These are phyloP conservation scores for Myxozyma kluyveri DNA, from an alignment of 805 yeast species.

Conservation along the genomic window DNA sequence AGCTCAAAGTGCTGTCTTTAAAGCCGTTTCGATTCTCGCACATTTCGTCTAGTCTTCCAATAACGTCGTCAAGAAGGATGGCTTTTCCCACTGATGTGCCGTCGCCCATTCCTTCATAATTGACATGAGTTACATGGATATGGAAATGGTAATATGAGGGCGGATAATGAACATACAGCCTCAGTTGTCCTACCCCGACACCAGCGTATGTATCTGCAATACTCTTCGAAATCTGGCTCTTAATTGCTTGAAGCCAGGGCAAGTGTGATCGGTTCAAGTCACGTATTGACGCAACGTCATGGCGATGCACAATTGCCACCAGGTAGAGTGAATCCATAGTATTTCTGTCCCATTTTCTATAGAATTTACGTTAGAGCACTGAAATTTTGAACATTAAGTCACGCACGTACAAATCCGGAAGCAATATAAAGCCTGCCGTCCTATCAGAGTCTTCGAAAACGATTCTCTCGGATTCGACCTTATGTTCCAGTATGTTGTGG, in stretches of 20 bases:
- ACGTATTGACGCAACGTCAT: conserved; percentile 68
- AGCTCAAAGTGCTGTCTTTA: conserved; percentile 55
- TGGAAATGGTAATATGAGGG: conserved; percentile 97
- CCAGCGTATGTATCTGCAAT: conserved; percentile 49
- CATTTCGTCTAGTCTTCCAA: conserved; percentile 60
- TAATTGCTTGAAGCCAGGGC: conserved; percentile 53
- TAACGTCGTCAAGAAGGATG: conserved; percentile 71
- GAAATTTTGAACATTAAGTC: not conserved
- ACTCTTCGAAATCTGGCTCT: conserved; percentile 46
- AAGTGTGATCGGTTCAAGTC: conserved; percentile 65
- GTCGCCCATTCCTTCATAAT: conserved; percentile 61
- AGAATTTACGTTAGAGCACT: not conserved
- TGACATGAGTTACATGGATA: conserved; percentile 77
- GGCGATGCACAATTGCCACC: conserved; percentile 68
- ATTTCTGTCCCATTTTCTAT: conserved; percentile 79
- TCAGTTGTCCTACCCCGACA: conserved; percentile 53
- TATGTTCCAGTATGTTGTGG: conserved; percentile 71
- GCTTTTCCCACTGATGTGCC: conserved; percentile 81
- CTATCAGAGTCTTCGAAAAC: conserved; percentile 60
- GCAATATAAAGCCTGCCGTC: conserved; percentile 60
- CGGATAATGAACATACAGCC: conserved; percentile 83
- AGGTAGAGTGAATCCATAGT: conserved; percentile 69
- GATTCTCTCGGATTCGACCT: conserved; percentile 82
- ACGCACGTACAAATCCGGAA: conserved; percentile 71
- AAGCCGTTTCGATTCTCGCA: conserved; percentile 55